These are phyloP conservation scores for Pleurotus eryngii DNA, from an alignment of 768 basidiomycete species.

Conservation along the genomic window DNA sequence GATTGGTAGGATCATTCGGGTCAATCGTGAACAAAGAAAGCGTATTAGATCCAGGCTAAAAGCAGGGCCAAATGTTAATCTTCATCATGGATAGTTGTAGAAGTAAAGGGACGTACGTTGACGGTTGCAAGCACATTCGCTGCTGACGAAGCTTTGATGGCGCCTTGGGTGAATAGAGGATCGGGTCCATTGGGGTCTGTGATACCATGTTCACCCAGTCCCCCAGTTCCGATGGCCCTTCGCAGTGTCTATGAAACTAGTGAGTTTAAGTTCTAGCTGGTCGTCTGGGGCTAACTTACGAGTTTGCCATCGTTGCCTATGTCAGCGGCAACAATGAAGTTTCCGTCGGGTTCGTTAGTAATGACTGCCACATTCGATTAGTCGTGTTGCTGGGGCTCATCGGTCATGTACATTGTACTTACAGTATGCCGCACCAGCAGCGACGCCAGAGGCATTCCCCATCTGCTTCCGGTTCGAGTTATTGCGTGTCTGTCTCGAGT, in stretches of 20 bases:
- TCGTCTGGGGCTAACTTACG: conserved; percentile 19
- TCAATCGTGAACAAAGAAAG: conserved; percentile 38
- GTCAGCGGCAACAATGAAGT: conserved; percentile 39
- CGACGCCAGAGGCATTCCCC: conserved; percentile 7
- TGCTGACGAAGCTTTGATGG: conserved; percentile 32
- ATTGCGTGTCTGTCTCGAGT: not conserved
- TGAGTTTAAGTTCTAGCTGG: too few relatives aligned
- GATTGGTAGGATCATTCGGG: conserved; percentile 34
- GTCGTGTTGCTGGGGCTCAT: not conserved
- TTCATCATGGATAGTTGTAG: not conserved
- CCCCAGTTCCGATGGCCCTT: conserved; percentile 27
- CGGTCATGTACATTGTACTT: not conserved
- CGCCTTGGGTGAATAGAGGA: conserved; percentile 39
- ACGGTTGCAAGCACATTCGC: conserved; percentile 33
- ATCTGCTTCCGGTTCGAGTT: conserved; percentile 7
- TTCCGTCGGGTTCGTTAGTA: conserved; percentile 45
- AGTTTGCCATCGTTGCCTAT: conserved; percentile 40
- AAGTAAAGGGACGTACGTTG: conserved; percentile 22
- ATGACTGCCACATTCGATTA: conserved; percentile 32
- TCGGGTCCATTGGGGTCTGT: conserved; percentile 31
- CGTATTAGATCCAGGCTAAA: conserved; percentile 46
- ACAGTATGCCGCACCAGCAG: conserved; percentile 19
- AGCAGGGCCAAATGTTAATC: not conserved
- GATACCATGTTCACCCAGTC: conserved; percentile 32
- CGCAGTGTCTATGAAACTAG: conserved; percentile 20